Evolutionary conservation across 2,329 filamentous ascomycete species (phyloP), one percentile per base, ranked within the genome.

Genomic region (Colletotrichum sp.): DNA sequence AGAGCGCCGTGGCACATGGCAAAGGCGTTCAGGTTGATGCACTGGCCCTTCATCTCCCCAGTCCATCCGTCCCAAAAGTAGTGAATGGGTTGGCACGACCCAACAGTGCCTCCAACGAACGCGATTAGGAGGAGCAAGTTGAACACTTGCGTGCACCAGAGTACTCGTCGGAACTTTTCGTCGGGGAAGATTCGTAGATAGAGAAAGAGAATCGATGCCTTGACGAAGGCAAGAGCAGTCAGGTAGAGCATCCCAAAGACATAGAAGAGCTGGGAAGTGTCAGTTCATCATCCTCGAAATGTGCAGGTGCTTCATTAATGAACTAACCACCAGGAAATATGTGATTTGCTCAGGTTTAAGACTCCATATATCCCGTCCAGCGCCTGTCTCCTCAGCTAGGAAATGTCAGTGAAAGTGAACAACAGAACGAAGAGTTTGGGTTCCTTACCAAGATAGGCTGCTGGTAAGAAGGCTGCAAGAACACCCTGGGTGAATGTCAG

Each of bases 31-130:
- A 87, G 80, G 62, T 87, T 81, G 10, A 83, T 80, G 77, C 86
- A 87, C 16, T 66, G 77, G 2, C 85, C 85, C 21, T 60, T n/a
- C 64, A 69, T 73, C 1, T 77, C 69, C n/a, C 67, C 63, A 2
- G 82, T 82, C 84, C 84, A 78, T 4, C 68, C 68, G 0, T 88
- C 71, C 88, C 88, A 90, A 79, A 85, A 85, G 77, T 83, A 87
- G 12, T 80, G 72, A 10, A 89, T 80, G 1, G 87, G 87, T 8
- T 80, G 77, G 79, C 87, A 88, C 67, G 86, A 83, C 18, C 86
- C 81, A 9, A 86, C 76, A 5, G 81, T 82, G 15, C 82, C 82
- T 18, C 84, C 71, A 63, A 84, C 81, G 67, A 84, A 84, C 52
- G 80, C 80, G 6, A 80, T 73, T 9, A 63, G 26, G 15, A 69